Evolutionary conservation across 495 filamentous ascomycete genomes (phyloP), one percentile per base, ranked within the genome.

Genomic region (Melanomma pulvis-pyrius): DNA sequence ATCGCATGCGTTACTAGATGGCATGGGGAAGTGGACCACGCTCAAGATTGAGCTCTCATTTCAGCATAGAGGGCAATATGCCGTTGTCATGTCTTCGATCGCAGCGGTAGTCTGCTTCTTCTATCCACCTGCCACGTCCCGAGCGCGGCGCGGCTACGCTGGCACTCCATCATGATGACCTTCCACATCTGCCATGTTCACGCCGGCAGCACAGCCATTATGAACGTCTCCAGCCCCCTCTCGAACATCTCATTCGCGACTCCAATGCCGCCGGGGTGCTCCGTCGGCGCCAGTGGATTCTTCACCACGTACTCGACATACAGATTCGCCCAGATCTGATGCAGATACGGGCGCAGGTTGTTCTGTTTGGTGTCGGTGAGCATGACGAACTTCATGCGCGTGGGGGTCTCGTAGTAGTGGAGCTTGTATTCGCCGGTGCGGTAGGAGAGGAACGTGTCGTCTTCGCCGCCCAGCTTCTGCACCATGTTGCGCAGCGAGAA

Each of bases 251-350:
- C 93, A 74, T 96, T 96, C 68, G 87, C 90, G 41, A 98, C 93
- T 13, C 93, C 93, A 32, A 89, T 82, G 36, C 93, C 93, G 39
- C 90, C 88, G 34, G 89, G 88, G 78, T 97, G 93, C 76, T 98
- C 93, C 26, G 88, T 84, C 17, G 93, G 93, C 21, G 92, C 90
- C 19, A 98, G 81, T 0, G 93, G 93, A 65, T 97, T 97, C 72
- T 97, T 97, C 64, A 96, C 92, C 32, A 98, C 93, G 73, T 92
- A 98, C 82, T 98, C 94, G 47, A 97, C 92, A 79, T 91, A 97
- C 25, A 97, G 85, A 78, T 94, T 98, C 74, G 96, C 94, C 76
- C 97, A 98, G 57, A 98, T 97, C 83, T 98, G 94, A 76, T 98
- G 92, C 73, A 98, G 82, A 9, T 93, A 93, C 63, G 92, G 89